These are phyloP conservation scores for Emergomyces orientalis DNA, from an alignment of 2,329 filamentous ascomycete genomes.

Conservation along the genomic window DNA sequence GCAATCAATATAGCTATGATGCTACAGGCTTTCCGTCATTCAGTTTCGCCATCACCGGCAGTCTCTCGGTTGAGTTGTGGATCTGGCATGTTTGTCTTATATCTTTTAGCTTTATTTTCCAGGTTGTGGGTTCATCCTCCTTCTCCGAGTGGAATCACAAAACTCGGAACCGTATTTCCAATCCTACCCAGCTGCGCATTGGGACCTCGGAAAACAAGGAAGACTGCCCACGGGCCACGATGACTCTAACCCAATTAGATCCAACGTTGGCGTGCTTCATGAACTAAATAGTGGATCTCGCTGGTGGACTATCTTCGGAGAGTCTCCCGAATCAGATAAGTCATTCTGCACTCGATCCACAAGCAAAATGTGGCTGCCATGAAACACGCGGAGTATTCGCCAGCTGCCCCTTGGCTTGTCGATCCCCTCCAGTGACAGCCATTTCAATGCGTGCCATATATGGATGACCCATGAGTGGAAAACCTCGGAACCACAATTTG, in stretches of 20 bases:
- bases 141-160: background rate
- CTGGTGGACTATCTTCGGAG: background rate
- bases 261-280: background rate
- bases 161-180: background rate
- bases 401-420: slow-evolving; percentile 4
- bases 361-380: background rate
- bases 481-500: background rate
- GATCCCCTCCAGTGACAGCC: slow-evolving; percentile 2
- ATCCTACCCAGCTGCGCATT: background rate
- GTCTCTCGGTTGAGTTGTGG: background rate
- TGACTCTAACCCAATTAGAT: background rate
- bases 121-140: background rate
- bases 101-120: background rate
- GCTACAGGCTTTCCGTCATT: background rate
- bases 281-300: background rate
- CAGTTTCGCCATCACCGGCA: background rate
- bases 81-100: background rate
- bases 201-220: background rate
- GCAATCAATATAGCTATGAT: background rate
- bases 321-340: slow-evolving; percentile 5
- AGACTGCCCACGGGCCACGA: background rate
- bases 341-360: background rate
- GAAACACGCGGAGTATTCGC: slow-evolving; percentile 5
- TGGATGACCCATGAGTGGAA: background rate
- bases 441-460: background rate